Conservation (phyloP, 352 stramenopile species). For the Globisporangium okanoganense region DNA sequence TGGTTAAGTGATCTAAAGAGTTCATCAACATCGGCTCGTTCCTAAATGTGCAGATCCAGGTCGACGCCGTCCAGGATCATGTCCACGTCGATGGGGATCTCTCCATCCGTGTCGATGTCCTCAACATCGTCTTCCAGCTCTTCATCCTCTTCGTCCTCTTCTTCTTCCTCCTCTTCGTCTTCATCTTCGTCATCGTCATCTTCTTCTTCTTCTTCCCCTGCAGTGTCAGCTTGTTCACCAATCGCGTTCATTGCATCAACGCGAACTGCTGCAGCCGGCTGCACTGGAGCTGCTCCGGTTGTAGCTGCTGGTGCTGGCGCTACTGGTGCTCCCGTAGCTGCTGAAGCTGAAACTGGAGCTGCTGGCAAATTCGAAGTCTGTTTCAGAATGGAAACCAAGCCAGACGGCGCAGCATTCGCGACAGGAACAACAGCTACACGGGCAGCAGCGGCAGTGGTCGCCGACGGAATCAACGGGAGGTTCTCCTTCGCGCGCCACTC, state of each 20-base stretch:
- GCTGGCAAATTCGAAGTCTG: too few species aligned
- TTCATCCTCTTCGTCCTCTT: slow-evolving; percentile 29
- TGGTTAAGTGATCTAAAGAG: neutral
- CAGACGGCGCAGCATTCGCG: neutral
- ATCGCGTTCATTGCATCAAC: neutral
- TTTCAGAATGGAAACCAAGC: neutral
- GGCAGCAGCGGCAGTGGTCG: neutral
- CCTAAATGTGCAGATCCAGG: slow-evolving; percentile 22
- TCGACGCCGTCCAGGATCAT: slow-evolving; percentile 27
- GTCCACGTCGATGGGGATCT: slow-evolving; percentile 17
- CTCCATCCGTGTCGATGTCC: slow-evolving; percentile 21
- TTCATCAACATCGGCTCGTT: neutral
- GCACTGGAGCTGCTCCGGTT: neutral
- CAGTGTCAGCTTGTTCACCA: slow-evolving; percentile 20
- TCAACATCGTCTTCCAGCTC: slow-evolving; percentile 30
- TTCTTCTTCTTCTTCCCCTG: slow-evolving; percentile 35
- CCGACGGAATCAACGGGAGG: slow-evolving; percentile 20
- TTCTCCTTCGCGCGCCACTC: slow-evolving; percentile 82
- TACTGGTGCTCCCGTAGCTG: neutral
- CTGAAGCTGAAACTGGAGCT: neutral
- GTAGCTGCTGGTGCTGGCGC: neutral
- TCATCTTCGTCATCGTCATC: slow-evolving; percentile 51
- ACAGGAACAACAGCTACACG: neutral
- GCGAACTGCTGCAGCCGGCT: neutral
- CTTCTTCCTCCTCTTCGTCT: slow-evolving; percentile 18